A percentile compares a stretch with the other conserved stretches of the same genome.
Conservation (phyloP, 306 rosid species). For the Prunus mira region DNA sequence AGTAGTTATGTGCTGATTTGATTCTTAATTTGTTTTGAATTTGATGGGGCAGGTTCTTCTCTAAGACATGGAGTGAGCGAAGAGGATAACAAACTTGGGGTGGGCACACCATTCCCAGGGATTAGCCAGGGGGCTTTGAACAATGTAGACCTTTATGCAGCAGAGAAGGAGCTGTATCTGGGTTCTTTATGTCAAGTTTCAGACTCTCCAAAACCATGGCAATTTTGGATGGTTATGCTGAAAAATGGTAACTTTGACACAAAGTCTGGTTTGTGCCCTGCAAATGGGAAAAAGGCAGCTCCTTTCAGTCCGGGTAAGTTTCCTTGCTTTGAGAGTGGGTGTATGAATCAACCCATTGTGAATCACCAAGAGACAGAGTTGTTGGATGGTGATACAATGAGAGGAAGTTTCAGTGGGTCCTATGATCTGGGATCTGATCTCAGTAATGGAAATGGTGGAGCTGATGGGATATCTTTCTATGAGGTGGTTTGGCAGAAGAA, state of each 20-base stretch:
- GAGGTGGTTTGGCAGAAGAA: conserved; percentile 80
- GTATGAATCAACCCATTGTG: conserved; percentile 74
- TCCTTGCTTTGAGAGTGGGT: conserved; percentile 75
- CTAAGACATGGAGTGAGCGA: conserved; percentile 44
- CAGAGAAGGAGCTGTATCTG: conserved; percentile 56
- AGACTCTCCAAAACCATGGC: conserved; percentile 66
- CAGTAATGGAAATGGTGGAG: conserved; percentile 3
- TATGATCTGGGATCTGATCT: conserved; percentile 53
- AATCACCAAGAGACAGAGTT: conserved; percentile 48
- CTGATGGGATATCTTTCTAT: conserved; percentile 48
- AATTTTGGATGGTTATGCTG: conserved; percentile 88
- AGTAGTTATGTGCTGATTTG: not conserved
- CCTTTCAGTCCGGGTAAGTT: conserved; percentile 55
- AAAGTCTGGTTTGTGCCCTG: conserved; percentile 54
- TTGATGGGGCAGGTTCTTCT: conserved; percentile 38
- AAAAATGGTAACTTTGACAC: conserved; percentile 69
- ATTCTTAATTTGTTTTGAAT: conserved; percentile 13
- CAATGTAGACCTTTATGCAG: conserved; percentile 63
- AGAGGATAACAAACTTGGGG: conserved; percentile 57
- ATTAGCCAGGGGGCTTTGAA: conserved; percentile 15
- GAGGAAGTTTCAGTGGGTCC: conserved; percentile 64
- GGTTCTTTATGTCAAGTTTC: conserved; percentile 54
- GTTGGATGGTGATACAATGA: conserved; percentile 30
- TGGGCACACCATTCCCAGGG: conserved; percentile 52
- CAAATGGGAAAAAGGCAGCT: conserved; percentile 48